Evolutionary conservation across 164 flowering plant species (phyloP).

Genomic region (Litsea cubeba): DNA sequence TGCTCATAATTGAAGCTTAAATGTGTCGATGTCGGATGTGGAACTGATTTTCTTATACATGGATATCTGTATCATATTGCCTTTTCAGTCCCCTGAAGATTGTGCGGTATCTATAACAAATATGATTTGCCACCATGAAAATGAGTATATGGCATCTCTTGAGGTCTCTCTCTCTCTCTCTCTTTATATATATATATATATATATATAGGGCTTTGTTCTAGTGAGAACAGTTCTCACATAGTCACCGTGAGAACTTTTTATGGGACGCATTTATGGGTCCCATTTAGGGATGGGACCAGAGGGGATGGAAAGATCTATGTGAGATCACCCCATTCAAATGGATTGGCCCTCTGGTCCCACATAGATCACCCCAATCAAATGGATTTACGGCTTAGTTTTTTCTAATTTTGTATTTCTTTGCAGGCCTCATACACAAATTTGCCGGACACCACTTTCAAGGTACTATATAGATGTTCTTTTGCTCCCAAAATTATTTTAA

Average conservation of each 20-base stretch:
- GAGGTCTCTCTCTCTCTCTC: conserved; percentile 46
- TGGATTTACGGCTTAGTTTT: no score
- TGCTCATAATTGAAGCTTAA: neutral
- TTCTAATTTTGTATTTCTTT: conserved; percentile 24
- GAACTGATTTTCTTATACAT: neutral
- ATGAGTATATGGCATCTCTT: conserved; percentile 82
- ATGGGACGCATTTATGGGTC: no score
- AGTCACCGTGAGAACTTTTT: no score
- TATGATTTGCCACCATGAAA: conserved; percentile 88
- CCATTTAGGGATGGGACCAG: no score
- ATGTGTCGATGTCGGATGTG: neutral
- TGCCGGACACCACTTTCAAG: conserved; percentile 97
- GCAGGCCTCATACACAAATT: conserved; percentile 78
- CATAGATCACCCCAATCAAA: no score
- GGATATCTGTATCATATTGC: neutral
- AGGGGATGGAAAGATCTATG: no score
- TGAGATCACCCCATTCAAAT: no score
- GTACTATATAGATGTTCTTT: conserved; percentile 28
- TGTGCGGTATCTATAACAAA: conserved; percentile 54
- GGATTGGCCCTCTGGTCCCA: no score
- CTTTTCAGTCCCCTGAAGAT: conserved; percentile 78
- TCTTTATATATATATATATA: no score
- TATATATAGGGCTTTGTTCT: no score
- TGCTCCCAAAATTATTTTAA: neutral
- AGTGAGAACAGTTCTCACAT: no score